Percentiles rank a stretch among this genome's conserved stretches.
Conservation (phyloP, 179 eudicot genomes). For the Drosera spatulata region DNA sequence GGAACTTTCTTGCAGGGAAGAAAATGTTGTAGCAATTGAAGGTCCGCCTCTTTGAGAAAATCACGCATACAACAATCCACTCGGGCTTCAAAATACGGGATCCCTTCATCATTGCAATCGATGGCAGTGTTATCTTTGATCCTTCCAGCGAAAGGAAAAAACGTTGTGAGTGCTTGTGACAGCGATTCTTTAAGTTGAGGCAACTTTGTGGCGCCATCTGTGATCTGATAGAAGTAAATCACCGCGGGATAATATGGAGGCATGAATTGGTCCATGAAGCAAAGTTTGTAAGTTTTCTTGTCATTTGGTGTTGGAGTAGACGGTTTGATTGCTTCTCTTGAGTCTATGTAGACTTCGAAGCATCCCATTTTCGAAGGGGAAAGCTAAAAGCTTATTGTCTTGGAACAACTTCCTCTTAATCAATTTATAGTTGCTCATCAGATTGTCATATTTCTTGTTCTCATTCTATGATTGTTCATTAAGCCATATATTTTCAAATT, state of each 20-base stretch:
- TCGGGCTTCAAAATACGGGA: constrained; percentile 13
- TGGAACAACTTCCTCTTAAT: no score
- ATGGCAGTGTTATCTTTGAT: constrained; percentile 11
- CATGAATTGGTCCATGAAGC: constrained; percentile 8
- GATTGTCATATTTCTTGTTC: no score
- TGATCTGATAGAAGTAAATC: constrained; percentile 8
- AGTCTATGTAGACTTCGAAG: not conserved
- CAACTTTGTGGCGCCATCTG: not conserved
- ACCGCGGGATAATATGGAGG: not conserved
- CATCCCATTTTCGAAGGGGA: not conserved
- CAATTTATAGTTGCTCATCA: no score
- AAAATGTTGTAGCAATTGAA: constrained; percentile 1
- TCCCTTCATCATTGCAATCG: constrained; percentile 25
- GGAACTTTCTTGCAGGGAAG: constrained; percentile 8
- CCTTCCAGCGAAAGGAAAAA: constrained; percentile 17
- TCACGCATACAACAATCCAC: constrained; percentile 7
- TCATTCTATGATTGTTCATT: no score
- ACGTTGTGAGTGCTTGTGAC: constrained; percentile 2
- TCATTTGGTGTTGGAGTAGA: constrained; percentile 8
- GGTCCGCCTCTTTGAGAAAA: constrained; percentile 4
- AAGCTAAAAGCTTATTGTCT: no score
- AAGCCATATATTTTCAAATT: no score
- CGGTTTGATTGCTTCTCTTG: constrained; percentile 12
- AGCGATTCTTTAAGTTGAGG: constrained; percentile 4
- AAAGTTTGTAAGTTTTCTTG: constrained; percentile 1